Conservation (phyloP, 352 stramenopile genomes). For the Pilasporangium apinafurcum region DNA sequence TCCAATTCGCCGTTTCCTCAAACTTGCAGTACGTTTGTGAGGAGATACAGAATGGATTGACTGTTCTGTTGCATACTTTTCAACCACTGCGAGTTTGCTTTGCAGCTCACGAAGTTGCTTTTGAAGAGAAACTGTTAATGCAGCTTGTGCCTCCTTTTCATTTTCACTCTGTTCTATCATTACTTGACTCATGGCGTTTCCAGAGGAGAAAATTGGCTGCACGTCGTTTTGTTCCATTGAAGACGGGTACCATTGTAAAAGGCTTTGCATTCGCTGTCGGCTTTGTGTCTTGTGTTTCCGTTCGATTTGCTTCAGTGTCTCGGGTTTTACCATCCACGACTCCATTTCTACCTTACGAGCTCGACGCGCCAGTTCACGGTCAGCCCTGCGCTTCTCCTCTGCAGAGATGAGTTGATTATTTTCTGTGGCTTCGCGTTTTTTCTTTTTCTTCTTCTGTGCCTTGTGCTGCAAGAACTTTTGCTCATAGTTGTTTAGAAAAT, state of each 20-base stretch:
- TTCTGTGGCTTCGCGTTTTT: conserved; percentile 24
- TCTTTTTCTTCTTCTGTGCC: conserved; percentile 42
- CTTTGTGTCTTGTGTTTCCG: conserved; percentile 25
- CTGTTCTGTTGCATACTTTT: conserved; percentile 5
- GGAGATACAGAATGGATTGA: background rate
- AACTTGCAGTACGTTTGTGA: conserved; percentile 10
- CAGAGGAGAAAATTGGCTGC: conserved; percentile 26
- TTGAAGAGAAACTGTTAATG: conserved; percentile 6
- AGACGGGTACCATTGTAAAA: conserved; percentile 50
- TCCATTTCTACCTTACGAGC: conserved; percentile 42
- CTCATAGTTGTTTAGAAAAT: conserved; percentile 49
- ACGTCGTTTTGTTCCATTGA: conserved; percentile 19
- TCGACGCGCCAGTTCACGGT: conserved; percentile 45
- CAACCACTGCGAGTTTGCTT: conserved; percentile 27
- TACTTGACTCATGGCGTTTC: background rate
- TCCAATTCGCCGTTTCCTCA: conserved; percentile 8
- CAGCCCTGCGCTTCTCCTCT: conserved; percentile 33
- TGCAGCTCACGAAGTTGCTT: conserved; percentile 16
- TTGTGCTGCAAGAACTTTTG: conserved; percentile 51
- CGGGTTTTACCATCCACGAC: conserved; percentile 34
- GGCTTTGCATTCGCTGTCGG: conserved; percentile 24
- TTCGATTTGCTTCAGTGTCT: conserved; percentile 26
- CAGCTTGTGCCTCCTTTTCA: conserved; percentile 2
- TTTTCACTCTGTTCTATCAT: conserved; percentile 12
- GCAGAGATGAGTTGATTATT: conserved; percentile 33